Conservation (phyloP, 1,139 yeast genomes). For the Zygotorulaspora mrakii region DNA sequence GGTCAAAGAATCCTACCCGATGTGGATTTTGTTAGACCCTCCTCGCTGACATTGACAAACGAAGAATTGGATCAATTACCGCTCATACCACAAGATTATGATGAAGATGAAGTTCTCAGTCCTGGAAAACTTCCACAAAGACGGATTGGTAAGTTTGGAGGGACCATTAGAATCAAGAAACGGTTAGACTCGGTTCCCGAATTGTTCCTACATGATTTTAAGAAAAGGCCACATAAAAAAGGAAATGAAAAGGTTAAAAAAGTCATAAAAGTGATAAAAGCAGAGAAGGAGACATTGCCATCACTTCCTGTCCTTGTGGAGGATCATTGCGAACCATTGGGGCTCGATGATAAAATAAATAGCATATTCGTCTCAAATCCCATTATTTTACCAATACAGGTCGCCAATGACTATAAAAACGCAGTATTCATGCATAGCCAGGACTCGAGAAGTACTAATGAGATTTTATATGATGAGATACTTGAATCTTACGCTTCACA, state of each 20-base stretch:
- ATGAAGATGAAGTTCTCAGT: slow-evolving; percentile 6
- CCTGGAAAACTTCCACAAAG: slow-evolving; percentile 4
- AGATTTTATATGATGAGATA: slow-evolving; percentile 29
- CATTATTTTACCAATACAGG: slow-evolving; percentile 5
- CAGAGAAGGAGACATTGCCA: too few species aligned
- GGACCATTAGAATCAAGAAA: slow-evolving; percentile 29
- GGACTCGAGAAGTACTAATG: slow-evolving; percentile 20
- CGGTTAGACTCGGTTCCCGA: slow-evolving; percentile 35
- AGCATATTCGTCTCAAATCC: slow-evolving; percentile 8
- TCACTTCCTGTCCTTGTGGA: background rate
- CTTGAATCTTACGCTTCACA: slow-evolving; percentile 22
- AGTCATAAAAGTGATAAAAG: too few species aligned
- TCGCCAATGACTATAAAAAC: background rate
- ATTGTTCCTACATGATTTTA: slow-evolving; percentile 28
- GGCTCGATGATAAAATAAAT: slow-evolving; percentile 1
- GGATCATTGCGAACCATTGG: background rate
- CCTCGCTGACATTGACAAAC: slow-evolving; percentile 31
- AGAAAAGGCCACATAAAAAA: slow-evolving; percentile 13
- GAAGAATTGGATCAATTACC: slow-evolving; percentile 32
- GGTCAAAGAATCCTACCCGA: slow-evolving; percentile 30
- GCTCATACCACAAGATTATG: slow-evolving; percentile 12
- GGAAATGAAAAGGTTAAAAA: slow-evolving; percentile 1
- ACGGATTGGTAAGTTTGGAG: slow-evolving; percentile 30
- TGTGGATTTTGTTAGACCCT: slow-evolving; percentile 31
- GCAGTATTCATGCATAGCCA: background rate